Percentiles rank a stretch among this genome's conserved stretches.
Evolutionary conservation across 805 yeast genomes (phyloP).

Genomic region (Candida oleophila): DNA sequence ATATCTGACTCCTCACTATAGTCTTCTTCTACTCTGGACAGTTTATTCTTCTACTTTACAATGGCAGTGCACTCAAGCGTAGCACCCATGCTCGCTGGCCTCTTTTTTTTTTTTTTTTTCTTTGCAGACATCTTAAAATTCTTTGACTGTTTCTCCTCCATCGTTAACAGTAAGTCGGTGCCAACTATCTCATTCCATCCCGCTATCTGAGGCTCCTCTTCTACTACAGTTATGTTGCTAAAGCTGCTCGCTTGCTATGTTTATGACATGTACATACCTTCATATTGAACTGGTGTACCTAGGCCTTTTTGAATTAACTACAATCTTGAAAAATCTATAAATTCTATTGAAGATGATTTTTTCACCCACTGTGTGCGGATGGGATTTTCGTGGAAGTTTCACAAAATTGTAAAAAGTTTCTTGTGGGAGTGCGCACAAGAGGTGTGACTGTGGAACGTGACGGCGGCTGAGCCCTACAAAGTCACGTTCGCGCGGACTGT

Average conservation of each 20-base stretch:
- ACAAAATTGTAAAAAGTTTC: constrained; percentile 14
- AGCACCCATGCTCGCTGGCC: not conserved
- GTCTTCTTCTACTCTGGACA: not conserved
- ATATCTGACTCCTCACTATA: too few relatives aligned
- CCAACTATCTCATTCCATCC: not conserved
- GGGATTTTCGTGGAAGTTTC: constrained; percentile 4
- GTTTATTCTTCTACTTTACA: not conserved
- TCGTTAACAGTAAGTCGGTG: not conserved
- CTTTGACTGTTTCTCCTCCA: not conserved
- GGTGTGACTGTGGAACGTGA: constrained; percentile 7
- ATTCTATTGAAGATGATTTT: constrained; percentile 5
- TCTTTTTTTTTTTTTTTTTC: not conserved
- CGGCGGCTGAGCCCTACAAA: not conserved
- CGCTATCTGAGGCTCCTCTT: not conserved
- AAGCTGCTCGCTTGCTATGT: not conserved
- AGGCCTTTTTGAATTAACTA: constrained; percentile 15
- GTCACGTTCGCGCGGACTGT: not conserved
- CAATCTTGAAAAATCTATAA: constrained; percentile 6
- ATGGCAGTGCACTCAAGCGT: not conserved
- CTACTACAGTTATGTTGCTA: not conserved
- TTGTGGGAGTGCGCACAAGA: constrained; percentile 11
- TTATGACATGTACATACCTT: constrained; percentile 35
- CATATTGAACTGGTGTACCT: constrained; percentile 41
- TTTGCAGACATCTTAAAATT: too few relatives aligned
- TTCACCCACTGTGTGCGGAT: constrained; percentile 5